Base-by-base conservation (phyloP, 2,329 filamentous ascomycete genomes). In the Alternaria angustiovoidea region DNA sequence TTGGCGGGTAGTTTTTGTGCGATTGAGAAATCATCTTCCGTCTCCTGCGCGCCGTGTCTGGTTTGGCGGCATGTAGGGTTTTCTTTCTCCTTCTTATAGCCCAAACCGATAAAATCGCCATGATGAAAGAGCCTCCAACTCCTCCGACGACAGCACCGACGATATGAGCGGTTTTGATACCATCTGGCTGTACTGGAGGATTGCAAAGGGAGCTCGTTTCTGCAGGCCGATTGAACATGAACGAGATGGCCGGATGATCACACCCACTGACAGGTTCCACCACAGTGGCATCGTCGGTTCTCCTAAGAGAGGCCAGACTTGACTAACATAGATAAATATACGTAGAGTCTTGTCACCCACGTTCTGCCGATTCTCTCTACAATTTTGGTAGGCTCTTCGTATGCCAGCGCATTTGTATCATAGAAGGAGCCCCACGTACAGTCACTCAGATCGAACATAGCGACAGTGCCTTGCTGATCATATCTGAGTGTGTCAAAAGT, bases 241-340 rank as follows among this genome's bases (percentile, higher is more conserved):
- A 7, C 3, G 36, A 38, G 7, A 38, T 38, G 36, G 36, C 36
- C 3, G 6, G 16, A 38, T 38, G 36, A 18, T 16, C 7, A 18
- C 4, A 38, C 3, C 36, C 36, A 2, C 36, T 8, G n/a, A 18
- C 16, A 38, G 36, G n/a, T 16, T 18, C 36, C 6, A 38, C 36
- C n/a, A 18, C 16, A 38, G 36, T 18, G 4, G 36, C 36, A 4
- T 7, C n/a, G n/a, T 7, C 36, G 7, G 5, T 9, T 5, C 36
- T 18, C 3, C 16, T 18, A 1, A 7, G 6, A 38, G 5, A 18
- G 3, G 7, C 9, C n/a, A 38, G 36, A 38, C 6, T 7, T n/a
- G 16, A 8, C 1, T 38, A 2, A 14, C 1, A 0, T 4, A 8
- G n/a, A 1, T n/a, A 8, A 8, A 6, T 38, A 0, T 2, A 38